Conservation (phyloP, 495 filamentous ascomycete species). For the Penicillium bovifimosum region DNA sequence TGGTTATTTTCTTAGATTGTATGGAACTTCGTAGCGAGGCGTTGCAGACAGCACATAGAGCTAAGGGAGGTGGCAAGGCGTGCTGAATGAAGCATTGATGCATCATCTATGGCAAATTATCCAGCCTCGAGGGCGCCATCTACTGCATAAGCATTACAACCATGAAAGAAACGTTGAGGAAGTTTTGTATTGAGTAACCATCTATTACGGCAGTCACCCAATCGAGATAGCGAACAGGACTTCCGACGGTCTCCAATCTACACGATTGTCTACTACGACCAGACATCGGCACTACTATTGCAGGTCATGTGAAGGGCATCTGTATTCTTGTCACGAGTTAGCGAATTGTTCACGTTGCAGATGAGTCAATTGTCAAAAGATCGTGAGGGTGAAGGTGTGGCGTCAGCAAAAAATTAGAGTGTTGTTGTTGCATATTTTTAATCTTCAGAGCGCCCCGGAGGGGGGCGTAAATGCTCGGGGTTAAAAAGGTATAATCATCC, state of each 20-base stretch:
- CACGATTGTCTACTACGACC: conserved; percentile 6
- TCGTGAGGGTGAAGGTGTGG: conserved; percentile 19
- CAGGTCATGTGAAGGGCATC: conserved; percentile 3
- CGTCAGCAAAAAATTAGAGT: conserved; percentile 64
- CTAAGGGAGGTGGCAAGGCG: not conserved
- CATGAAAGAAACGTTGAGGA: not conserved
- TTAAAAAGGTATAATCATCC: conserved; percentile 57
- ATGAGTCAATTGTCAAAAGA: conserved; percentile 1
- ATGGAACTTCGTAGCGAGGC: too few relatives aligned
- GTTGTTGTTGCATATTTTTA: conserved; percentile 52
- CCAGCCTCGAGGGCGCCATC: not conserved
- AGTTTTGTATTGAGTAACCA: conserved; percentile 6
- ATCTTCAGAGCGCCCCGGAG: conserved; percentile 41
- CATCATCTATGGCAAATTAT: not conserved
- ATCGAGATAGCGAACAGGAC: not conserved
- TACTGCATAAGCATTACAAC: not conserved
- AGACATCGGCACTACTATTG: conserved; percentile 4
- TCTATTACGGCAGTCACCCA: conserved; percentile 4
- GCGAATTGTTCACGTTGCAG: conserved; percentile 27
- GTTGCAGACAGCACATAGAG: not conserved
- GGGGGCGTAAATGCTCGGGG: conserved; percentile 40
- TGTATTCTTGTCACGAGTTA: conserved; percentile 21
- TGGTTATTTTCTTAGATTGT: too few relatives aligned
- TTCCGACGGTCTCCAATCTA: not conserved
- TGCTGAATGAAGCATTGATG: not conserved